Percentiles rank a stretch among this genome's conserved stretches.
Conservation (phyloP, 1,284 basidiomycete genomes). For the Caloboletus inedulis region DNA sequence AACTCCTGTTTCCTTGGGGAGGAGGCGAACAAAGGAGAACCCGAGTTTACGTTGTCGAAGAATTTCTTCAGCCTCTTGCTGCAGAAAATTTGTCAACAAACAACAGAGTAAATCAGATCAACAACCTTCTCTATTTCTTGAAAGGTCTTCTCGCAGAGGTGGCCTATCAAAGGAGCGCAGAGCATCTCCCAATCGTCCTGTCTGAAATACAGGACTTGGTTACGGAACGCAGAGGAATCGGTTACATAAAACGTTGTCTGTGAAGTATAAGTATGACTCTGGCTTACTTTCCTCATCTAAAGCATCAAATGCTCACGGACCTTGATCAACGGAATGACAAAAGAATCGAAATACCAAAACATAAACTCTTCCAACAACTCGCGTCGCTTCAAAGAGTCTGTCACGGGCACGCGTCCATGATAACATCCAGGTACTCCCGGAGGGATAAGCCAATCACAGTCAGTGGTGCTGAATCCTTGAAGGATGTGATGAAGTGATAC, state of each 20-base stretch:
- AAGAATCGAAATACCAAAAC: slow-evolving; percentile 90
- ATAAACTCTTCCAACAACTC: slow-evolving; percentile 82
- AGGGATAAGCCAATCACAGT: slow-evolving; percentile 80
- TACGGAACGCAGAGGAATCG: slow-evolving; percentile 86
- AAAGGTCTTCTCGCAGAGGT: slow-evolving; percentile 67
- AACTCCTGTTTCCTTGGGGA: slow-evolving; percentile 94
- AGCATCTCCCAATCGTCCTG: slow-evolving; percentile 92
- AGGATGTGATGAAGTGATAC: slow-evolving; percentile 77
- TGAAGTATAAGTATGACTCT: not conserved
- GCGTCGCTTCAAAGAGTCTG: slow-evolving; percentile 72
- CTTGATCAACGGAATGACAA: slow-evolving; percentile 77
- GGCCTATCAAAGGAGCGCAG: slow-evolving; percentile 76
- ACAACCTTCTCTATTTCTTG: slow-evolving; percentile 55
- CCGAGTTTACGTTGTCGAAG: slow-evolving; percentile 69
- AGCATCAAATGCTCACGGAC: slow-evolving; percentile 39
- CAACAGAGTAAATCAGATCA: not conserved
- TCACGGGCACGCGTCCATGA: slow-evolving; percentile 53
- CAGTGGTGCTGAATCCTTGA: slow-evolving; percentile 73
- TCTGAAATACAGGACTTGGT: slow-evolving; percentile 87
- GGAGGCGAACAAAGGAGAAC: slow-evolving; percentile 82
- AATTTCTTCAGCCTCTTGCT: slow-evolving; percentile 66
- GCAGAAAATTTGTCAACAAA: slow-evolving; percentile 8
- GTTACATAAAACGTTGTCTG: slow-evolving; percentile 95
- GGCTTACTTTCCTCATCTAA: not conserved
- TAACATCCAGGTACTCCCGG: slow-evolving; percentile 33